Percentiles rank a stretch among this genome's conserved stretches.
phyloP scores from a whole-genome alignment of 2,329 filamentous ascomycete species.

The Aspergillus nomiae region DNA sequence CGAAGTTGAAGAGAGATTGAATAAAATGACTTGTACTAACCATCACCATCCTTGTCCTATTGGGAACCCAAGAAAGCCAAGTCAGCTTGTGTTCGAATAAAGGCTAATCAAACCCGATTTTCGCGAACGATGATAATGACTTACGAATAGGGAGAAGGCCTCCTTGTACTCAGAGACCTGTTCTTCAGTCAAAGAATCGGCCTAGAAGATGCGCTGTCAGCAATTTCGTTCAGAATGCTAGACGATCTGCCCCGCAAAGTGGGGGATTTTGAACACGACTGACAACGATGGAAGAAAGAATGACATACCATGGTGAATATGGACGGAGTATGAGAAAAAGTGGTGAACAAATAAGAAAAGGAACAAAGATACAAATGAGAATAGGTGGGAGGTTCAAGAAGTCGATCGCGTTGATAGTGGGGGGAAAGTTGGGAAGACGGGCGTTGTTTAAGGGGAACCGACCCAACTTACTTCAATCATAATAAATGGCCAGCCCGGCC shows the following conservation, averaged over 20 bases:
- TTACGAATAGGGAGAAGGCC: slow-evolving; percentile 99
- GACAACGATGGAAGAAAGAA: slow-evolving; percentile 3
- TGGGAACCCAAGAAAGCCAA: slow-evolving; percentile 19
- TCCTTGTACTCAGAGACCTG: slow-evolving; percentile 99
- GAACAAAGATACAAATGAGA: slow-evolving; percentile 19
- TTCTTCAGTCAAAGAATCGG: slow-evolving; percentile 98
- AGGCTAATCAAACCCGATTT: not conserved
- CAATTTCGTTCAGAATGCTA: slow-evolving; percentile 21
- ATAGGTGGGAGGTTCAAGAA: slow-evolving; percentile 24
- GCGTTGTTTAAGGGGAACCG: slow-evolving; percentile 25
- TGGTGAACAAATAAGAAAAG: slow-evolving; percentile 15
- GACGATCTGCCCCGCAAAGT: slow-evolving; percentile 36
- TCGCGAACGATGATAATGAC: slow-evolving; percentile 44
- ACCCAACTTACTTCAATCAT: slow-evolving; percentile 15
- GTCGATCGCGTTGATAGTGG: slow-evolving; percentile 17
- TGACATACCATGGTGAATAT: slow-evolving; percentile 36
- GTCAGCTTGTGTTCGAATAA: slow-evolving; percentile 20
- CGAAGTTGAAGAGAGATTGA: not conserved
- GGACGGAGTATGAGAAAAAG: slow-evolving; percentile 8
- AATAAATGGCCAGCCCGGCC: slow-evolving; percentile 13
- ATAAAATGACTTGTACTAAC: slow-evolving; percentile 57
- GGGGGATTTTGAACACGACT: slow-evolving; percentile 28
- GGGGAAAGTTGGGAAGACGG: slow-evolving; percentile 16
- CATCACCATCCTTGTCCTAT: slow-evolving; percentile 89
- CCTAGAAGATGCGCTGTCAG: slow-evolving; percentile 58